These are phyloP conservation scores for Macrophomina pseudophaseolina DNA, from an alignment of 2,329 filamentous ascomycete species.

Conservation along the genomic window DNA sequence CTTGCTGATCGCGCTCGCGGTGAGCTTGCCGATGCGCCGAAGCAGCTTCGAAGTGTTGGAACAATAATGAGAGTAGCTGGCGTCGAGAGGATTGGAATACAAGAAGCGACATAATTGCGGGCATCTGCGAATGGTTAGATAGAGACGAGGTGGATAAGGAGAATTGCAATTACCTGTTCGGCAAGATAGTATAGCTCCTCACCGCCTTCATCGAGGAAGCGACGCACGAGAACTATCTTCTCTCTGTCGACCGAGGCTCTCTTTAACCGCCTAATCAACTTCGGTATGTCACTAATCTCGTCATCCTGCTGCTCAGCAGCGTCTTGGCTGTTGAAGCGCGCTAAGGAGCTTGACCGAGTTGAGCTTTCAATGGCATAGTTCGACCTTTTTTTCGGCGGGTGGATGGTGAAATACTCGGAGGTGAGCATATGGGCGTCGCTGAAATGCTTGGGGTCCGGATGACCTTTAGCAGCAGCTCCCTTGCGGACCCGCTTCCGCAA, in stretches of 20 bases:
- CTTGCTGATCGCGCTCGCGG: conserved; percentile 46
- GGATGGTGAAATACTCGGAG: conserved; percentile 80
- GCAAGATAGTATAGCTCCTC: conserved; percentile 78
- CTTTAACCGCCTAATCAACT: conserved; percentile 71
- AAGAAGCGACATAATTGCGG: conserved; percentile 66
- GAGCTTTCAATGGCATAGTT: conserved; percentile 7
- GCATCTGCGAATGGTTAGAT: conserved; percentile 33
- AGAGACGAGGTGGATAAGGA: neutral
- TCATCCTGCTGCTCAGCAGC: conserved; percentile 51
- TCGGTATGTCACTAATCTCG: conserved; percentile 67
- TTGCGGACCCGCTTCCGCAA: conserved; percentile 48
- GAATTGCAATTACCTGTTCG: conserved; percentile 53
- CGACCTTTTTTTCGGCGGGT: conserved; percentile 46
- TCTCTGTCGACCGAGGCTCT: conserved; percentile 82
- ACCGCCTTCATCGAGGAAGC: conserved; percentile 77
- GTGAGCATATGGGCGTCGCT: conserved; percentile 70
- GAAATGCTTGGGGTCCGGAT: conserved; percentile 25
- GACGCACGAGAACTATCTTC: conserved; percentile 82
- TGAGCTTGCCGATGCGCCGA: conserved; percentile 56
- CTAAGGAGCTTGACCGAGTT: neutral
- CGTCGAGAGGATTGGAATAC: conserved; percentile 88
- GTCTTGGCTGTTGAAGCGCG: conserved; percentile 30
- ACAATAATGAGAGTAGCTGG: conserved; percentile 74
- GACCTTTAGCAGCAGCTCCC: neutral
- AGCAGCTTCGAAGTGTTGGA: conserved; percentile 57